Evolutionary conservation across 768 basidiomycete genomes (phyloP), one percentile per base, ranked within the genome.

Genomic region (Termitomyces sp.): DNA sequence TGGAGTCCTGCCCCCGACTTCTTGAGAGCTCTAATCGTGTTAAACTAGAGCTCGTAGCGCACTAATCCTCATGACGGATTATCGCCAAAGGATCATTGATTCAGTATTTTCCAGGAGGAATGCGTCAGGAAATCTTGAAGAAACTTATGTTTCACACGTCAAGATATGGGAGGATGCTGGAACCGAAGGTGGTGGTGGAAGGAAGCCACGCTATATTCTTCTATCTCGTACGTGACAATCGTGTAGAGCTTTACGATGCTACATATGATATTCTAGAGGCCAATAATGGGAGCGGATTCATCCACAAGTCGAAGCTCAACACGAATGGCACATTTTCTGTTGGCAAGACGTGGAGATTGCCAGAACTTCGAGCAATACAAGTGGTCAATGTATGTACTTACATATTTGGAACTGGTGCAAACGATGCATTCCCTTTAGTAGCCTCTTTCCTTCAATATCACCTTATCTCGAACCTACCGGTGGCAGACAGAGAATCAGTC

Each of bases 251-350:
- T 32, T 28, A 47, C 7, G 56, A 22, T 50, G 53, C 50, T 38
- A 44, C 58, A 44, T 54, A 67, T 58, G 44, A 49, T 28, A 45
- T 50, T 46, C 20, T 66, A 90, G 88, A 86, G 74, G 76, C 85
- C 3, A 74, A 69, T 59, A 81, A 81, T 62, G 84, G 85, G 26
- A 72, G 76, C 48, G 87, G 87, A 1, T 84, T 86, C 69, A 82
- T 99, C 20, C 95, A 99, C 81, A 99, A 99, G 74, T 94, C 95
- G 1, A 98, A 98, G 74, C 76, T 92, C 62, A 98, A 99, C 69
- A 86, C 88, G 44, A 98, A 98, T 67, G 88, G 91, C 35, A 83
- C 92, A 0, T 98, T 96, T 72, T 97, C 94, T 8, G 92, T 98
- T 49, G 97, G 97, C 6, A 99, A 99, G 76, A 93, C 96, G 1